Conservation (phyloP, 2,329 filamentous ascomycete genomes). For the Xylaria arbuscula region DNA sequence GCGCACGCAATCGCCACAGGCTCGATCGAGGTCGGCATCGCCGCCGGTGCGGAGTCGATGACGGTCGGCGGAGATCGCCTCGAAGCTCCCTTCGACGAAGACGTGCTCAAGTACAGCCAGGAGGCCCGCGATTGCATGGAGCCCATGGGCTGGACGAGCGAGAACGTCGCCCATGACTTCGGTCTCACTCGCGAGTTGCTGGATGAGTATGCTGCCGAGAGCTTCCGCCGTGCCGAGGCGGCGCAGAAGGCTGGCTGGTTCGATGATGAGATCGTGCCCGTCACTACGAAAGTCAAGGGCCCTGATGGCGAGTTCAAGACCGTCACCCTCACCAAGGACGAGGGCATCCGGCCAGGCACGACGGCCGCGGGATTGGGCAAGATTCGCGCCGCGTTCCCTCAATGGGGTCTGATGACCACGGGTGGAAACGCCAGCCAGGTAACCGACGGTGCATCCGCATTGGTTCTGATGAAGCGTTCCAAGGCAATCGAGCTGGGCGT, state of each 20-base stretch:
- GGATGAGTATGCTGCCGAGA: conserved; percentile 88
- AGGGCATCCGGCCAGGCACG: conserved; percentile 90
- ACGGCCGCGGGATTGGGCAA: conserved; percentile 85
- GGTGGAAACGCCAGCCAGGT: conserved; percentile 96
- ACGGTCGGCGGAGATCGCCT: conserved; percentile 76
- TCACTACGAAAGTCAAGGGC: conserved; percentile 83
- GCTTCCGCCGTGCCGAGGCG: conserved; percentile 85
- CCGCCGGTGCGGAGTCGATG: conserved; percentile 92
- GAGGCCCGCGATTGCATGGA: conserved; percentile 88
- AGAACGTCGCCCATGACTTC: conserved; percentile 95
- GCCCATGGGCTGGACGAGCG: conserved; percentile 97
- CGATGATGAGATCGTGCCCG: conserved; percentile 93
- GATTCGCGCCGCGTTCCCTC: conserved; percentile 89
- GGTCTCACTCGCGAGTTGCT: conserved; percentile 82
- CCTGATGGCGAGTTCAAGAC: conserved; percentile 82
- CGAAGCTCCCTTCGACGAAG: conserved; percentile 79
- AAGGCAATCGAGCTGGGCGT: conserved; percentile 87
- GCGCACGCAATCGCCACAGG: conserved; percentile 85
- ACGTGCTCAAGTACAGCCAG: conserved; percentile 75
- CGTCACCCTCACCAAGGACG: conserved; percentile 84
- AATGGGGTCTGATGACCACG: conserved; percentile 87
- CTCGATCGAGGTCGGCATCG: conserved; percentile 87
- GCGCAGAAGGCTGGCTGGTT: conserved; percentile 93
- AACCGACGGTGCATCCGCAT: conserved; percentile 89
- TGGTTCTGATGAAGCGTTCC: conserved; percentile 94